Percentiles rank a stretch among this genome's conserved stretches.
Conservation (phyloP, 2,329 filamentous ascomycete genomes). For the Colletotrichum lindemuthianum region DNA sequence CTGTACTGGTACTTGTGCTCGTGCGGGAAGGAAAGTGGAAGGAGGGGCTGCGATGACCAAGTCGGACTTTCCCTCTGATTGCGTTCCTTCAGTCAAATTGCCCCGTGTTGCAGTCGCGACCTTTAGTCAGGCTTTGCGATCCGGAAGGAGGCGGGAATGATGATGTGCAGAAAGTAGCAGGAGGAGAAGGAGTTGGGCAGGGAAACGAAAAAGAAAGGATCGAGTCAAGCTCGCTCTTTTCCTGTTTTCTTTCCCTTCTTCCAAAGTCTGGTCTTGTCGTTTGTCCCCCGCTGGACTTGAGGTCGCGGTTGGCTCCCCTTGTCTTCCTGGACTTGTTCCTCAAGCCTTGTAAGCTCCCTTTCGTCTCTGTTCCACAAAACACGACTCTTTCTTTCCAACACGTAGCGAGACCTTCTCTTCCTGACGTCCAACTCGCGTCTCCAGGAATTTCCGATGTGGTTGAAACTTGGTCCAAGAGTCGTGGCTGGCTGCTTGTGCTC, state of each 20-base stretch:
- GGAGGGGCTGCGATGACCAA: conserved; percentile 30
- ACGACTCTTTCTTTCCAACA: not conserved
- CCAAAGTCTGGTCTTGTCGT: no score
- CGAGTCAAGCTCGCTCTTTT: no score
- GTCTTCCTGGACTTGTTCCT: no score
- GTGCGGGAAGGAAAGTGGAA: conserved; percentile 19
- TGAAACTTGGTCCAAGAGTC: not conserved
- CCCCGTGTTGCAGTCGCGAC: no score
- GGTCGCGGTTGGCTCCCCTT: conserved; percentile 15
- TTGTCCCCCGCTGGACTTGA: no score
- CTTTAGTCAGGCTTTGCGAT: conserved; percentile 5
- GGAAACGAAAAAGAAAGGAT: conserved; percentile 5
- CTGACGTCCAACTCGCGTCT: no score
- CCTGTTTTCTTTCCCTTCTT: no score
- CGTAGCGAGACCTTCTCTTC: no score
- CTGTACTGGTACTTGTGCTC: no score
- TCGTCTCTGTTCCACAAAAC: conserved; percentile 2
- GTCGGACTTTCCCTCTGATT: conserved; percentile 30
- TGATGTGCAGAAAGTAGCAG: conserved; percentile 1
- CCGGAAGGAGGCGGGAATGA: conserved; percentile 3
- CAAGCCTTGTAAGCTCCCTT: no score
- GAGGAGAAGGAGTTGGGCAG: not conserved
- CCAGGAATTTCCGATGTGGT: conserved; percentile 11
- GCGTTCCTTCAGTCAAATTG: conserved; percentile 12
- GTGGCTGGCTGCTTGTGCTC: conserved; percentile 6